Evolutionary conservation across 306 rosid species (phyloP).

Genomic region (Inga leiocalycina): DNA sequence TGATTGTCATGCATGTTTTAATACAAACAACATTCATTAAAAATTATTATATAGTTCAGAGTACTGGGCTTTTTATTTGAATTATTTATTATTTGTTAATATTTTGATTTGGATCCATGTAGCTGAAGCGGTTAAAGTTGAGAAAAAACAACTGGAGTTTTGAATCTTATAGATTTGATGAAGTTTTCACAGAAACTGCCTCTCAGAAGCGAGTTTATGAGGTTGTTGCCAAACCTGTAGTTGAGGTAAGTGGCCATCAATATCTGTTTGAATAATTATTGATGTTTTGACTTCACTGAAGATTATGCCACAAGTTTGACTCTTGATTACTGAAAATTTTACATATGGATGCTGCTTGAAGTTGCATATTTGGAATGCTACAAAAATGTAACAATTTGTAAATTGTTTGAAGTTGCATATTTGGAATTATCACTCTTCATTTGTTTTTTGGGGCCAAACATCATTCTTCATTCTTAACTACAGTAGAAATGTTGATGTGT

Average conservation of each 20-base stretch:
- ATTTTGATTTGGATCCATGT: conserved; percentile 5
- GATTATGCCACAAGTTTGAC: not conserved
- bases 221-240: conserved; percentile 72
- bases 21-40: not conserved
- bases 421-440: not conserved
- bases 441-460: not conserved
- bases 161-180: conserved; percentile 70
- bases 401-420: not conserved
- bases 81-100: not conserved
- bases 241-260: conserved; percentile 52
- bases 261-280: conserved; percentile 9
- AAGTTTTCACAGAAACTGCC: conserved; percentile 61
- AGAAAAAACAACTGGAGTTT: conserved; percentile 74
- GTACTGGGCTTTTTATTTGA: not conserved
- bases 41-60: not conserved
- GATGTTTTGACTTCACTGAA: not conserved
- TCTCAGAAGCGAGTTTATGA: conserved; percentile 72
- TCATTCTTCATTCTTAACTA: conserved; percentile 7
- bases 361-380: not conserved
- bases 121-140: conserved; percentile 69
- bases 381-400: not conserved
- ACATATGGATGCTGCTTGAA: not conserved
- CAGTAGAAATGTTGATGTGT: conserved; percentile 14
- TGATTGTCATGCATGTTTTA: not conserved
- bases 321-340: not conserved